phyloP scores from a whole-genome alignment of 768 basidiomycete genomes.

The Boletus tylopilopsis region DNA sequence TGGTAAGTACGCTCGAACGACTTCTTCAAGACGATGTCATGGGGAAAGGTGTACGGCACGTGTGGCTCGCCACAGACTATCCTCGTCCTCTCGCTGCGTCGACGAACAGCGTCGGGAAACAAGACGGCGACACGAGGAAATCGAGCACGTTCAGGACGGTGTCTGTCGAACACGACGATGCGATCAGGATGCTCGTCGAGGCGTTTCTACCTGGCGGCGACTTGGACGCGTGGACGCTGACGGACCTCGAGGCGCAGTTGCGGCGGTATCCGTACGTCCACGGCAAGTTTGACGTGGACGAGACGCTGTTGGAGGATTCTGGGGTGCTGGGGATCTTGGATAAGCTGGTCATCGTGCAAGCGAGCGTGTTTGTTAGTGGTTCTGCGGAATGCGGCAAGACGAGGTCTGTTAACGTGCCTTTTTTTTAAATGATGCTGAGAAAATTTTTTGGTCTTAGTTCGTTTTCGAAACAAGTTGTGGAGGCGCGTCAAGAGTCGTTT shows the following conservation, averaged over 20 bases:
- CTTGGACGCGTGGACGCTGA: conserved; percentile 39
- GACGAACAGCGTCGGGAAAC: background rate
- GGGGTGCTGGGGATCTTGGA: conserved; percentile 56
- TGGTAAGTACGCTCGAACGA: conserved; percentile 41
- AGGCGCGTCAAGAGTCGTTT: conserved; percentile 34
- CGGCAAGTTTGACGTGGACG: conserved; percentile 18
- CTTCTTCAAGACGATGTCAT: conserved; percentile 30
- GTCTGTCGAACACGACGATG: conserved; percentile 41
- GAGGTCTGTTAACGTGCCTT: conserved; percentile 34
- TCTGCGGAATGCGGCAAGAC: conserved; percentile 42
- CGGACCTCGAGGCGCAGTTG: conserved; percentile 40
- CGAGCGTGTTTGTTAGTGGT: conserved; percentile 50
- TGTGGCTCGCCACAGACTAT: conserved; percentile 60
- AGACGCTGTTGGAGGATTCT: conserved; percentile 40
- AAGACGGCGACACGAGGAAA: conserved; percentile 20
- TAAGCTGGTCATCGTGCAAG: conserved; percentile 48
- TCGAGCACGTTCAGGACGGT: conserved; percentile 48
- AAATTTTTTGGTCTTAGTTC: conserved; percentile 31
- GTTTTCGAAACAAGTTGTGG: conserved; percentile 51
- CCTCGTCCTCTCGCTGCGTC: conserved; percentile 24
- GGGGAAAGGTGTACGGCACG: conserved; percentile 33
- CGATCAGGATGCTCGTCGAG: conserved; percentile 39
- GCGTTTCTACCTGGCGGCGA: conserved; percentile 43
- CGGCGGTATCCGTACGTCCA: conserved; percentile 21
- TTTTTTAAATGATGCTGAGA: background rate